Conservation (phyloP, 2,329 filamentous ascomycete species). For the Berkeleyomyces rouxiae region DNA sequence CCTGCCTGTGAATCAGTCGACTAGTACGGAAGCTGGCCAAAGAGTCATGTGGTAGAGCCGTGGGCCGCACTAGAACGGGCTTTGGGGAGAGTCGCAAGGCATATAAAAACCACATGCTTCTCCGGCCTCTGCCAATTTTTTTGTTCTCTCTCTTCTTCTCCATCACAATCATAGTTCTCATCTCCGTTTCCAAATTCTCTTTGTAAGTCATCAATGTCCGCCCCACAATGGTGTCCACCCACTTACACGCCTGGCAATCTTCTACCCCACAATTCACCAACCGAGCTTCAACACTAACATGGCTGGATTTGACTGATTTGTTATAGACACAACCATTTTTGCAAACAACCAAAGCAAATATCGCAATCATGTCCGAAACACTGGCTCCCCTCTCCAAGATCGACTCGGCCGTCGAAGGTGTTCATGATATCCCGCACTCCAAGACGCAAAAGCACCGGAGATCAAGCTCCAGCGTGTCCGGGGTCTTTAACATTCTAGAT, state of each 20-base stretch:
- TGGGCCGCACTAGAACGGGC: not conserved
- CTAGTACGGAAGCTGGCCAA: not conserved
- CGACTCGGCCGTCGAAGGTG: constrained; percentile 76
- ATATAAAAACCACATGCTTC: not conserved
- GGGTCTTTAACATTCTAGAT: constrained; percentile 61
- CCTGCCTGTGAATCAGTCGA: not conserved
- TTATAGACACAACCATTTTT: not conserved
- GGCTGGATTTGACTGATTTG: too few species aligned
- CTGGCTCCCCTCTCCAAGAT: constrained; percentile 56
- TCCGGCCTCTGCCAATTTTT: not conserved
- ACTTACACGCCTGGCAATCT: not conserved
- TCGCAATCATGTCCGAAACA: constrained; percentile 25
- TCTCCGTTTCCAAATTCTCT: not conserved
- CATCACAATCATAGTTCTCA: not conserved
- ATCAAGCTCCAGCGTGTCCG: constrained; percentile 54
- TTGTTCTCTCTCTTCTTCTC: not conserved
- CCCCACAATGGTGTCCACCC: not conserved
- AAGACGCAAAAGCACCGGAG: constrained; percentile 45
- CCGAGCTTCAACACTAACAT: not conserved
- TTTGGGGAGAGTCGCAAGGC: not conserved
- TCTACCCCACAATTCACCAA: not conserved
- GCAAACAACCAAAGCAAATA: not conserved
- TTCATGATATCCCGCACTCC: constrained; percentile 21
- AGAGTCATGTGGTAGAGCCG: not conserved
- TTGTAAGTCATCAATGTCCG: not conserved